Base-by-base conservation (phyloP, 768 basidiomycete species). In the Boletus bicolor region DNA sequence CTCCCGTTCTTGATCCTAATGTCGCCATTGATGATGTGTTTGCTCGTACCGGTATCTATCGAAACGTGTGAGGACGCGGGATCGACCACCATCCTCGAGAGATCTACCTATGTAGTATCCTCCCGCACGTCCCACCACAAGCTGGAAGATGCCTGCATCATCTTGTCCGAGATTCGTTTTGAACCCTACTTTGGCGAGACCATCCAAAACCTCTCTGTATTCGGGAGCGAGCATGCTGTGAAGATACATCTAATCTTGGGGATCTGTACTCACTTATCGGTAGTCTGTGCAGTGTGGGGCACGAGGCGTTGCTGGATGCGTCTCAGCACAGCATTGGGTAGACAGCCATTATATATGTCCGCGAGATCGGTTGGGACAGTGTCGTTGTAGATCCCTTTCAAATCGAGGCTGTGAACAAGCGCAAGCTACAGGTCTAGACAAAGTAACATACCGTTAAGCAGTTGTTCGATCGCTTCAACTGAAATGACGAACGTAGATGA, bases 1-100 rank as follows among this genome's bases (percentile, higher is more conserved):
- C 70, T 65, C 24, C 78, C 80, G 59, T 68, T 75, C 70, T 79
- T 82, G 65, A 83, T 59, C 59, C 79, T 79, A 70, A 83, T 81
- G 43, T 75, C 71, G 15, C 82, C 79, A 21, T 77, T 64, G 21
- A 72, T 73, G 59, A 82, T 76, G 49, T 76, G 68, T 49, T 75
- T 70, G 49, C 76, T 75, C 1, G 77, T 76, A 10, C 78, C 79
- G 8, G 63, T 60, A n/a, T 73, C 73, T 73, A 41, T 47, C 17
- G 7, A 26, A 4, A n/a, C 7, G 2, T 1, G 14, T 44, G 3
- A 49, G 28, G 7, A 37, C 7, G 35, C 11, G 4, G 4, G 3
- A 9, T 36, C 19, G n/a, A 12, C 15, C 12, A 7, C 14, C 15
- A 5, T 7, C 2, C 28, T 11, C 14, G 0, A 7, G 30, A 15